Evolutionary conservation across 2,329 filamentous ascomycete genomes (phyloP), one percentile per base, ranked within the genome.

Genomic region (Arthroderma uncinatum): DNA sequence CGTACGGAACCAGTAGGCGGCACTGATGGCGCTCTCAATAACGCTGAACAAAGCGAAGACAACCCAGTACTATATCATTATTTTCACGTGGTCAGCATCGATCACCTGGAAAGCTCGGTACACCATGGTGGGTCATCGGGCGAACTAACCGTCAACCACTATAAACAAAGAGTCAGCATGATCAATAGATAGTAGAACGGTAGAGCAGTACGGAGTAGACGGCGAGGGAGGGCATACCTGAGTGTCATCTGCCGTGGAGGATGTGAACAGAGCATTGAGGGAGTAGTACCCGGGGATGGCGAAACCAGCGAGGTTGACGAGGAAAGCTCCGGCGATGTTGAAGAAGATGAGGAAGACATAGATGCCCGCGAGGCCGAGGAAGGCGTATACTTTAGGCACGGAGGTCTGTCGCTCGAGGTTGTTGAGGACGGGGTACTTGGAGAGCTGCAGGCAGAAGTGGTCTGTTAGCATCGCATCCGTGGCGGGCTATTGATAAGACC

Each of bases 331-430:
- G 61, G 79, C 82, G 63, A 85, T 84, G 76, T 85, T 85, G 76
- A 85, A 85, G 76, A 85, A 85, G 72, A 85, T 77, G 57, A 85
- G 75, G 79, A 85, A 84, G 75, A 84, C 83, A 77, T 85, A 85
- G 61, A 85, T 75, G 58, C 80, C 82, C 62, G 75, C 79, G 57
- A 85, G 74, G 64, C 82, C 82, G 52, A 85, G 80, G 70, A 85
- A 73, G 61, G 78, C 80, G 68, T 85, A 85, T 72, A 83, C 82
- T 75, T 85, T 85, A 64, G 82, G 82, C 57, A 85, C 80, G 58
- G 78, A 82, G 66, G 82, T 84, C 73, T 85, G 82, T 71, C 80
- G 78, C 77, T 85, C 82, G 64, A 85, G 78, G 72, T 85, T 82
- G 76, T 83, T 82, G 71, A 85, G 81, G 66, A 77, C 70, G 64